Conservation (phyloP, 2,329 filamentous ascomycete species). For the Alternaria atra region DNA sequence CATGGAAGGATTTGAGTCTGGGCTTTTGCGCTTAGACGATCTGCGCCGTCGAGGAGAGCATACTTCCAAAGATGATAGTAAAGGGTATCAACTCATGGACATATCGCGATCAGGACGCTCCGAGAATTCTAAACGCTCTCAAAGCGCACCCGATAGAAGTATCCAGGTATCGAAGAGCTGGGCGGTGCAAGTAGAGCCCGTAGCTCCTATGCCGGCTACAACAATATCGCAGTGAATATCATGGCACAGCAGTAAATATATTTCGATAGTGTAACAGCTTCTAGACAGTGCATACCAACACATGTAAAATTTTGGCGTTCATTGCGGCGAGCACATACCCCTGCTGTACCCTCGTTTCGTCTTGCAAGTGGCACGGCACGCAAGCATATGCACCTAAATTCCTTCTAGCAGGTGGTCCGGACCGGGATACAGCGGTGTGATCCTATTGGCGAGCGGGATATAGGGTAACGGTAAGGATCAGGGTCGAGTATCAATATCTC, state of each 20-base stretch:
- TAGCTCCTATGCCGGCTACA: constrained; percentile 1
- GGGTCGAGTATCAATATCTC: constrained; percentile 11
- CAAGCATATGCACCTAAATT: constrained; percentile 11
- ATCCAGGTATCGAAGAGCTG: constrained; percentile 26
- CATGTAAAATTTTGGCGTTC: constrained; percentile 1
- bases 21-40: constrained; percentile 34
- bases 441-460: constrained; percentile 12
- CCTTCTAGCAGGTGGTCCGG: constrained; percentile 24
- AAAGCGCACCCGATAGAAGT: constrained; percentile 1
- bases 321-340: constrained; percentile 8
- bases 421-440: constrained; percentile 6
- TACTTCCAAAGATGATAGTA: constrained; percentile 19
- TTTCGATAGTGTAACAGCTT: neutral
- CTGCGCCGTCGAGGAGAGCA: constrained; percentile 22
- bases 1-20: constrained; percentile 41
- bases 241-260: neutral
- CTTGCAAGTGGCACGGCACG: constrained; percentile 9
- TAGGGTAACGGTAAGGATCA: constrained; percentile 1
- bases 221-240: constrained; percentile 1
- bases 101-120: constrained; percentile 19
- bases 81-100: constrained; percentile 27
- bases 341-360: constrained; percentile 14
- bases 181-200: constrained; percentile 20
- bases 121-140: neutral
- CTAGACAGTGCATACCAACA: neutral